phyloP scores from a whole-genome alignment of 148 eudicot genomes.

The Spergularia bocconei region DNA sequence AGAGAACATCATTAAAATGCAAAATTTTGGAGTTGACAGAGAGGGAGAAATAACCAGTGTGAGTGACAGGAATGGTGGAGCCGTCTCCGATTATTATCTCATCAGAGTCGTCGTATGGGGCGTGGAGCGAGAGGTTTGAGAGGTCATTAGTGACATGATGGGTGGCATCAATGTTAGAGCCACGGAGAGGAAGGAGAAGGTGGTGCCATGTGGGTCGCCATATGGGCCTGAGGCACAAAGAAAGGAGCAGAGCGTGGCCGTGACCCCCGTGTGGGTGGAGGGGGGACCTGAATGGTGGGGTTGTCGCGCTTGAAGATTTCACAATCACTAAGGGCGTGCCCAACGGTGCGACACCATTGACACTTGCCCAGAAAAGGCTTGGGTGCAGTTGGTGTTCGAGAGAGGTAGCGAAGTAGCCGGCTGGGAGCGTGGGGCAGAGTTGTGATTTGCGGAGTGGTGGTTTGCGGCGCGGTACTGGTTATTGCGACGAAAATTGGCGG shows the following conservation, averaged over 20 bases:
- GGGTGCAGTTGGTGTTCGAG: too few relatives aligned
- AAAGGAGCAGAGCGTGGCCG: background rate
- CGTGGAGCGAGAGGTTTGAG: background rate
- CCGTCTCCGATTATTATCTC: background rate
- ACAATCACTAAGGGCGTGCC: too few relatives aligned
- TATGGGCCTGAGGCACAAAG: background rate
- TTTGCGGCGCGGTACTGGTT: too few relatives aligned
- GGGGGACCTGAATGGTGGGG: too few relatives aligned
- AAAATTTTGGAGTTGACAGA: background rate
- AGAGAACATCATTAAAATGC: background rate
- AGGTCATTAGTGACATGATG: constrained; percentile 15
- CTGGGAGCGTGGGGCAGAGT: too few relatives aligned
- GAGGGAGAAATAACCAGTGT: background rate
- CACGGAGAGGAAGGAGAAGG: background rate
- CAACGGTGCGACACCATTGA: too few relatives aligned
- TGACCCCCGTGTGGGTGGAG: too few relatives aligned
- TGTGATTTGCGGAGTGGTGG: too few relatives aligned
- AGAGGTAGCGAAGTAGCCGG: too few relatives aligned
- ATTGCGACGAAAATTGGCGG: too few relatives aligned
- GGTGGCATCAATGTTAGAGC: constrained; percentile 10
- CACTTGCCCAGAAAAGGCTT: too few relatives aligned
- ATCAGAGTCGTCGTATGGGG: constrained; percentile 13
- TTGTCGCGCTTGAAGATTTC: too few relatives aligned
- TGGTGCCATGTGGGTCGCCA: background rate
- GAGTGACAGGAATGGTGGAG: background rate